Conservation (phyloP, 148 eudicot genomes). For the Fagopyrum homotropicum region DNA sequence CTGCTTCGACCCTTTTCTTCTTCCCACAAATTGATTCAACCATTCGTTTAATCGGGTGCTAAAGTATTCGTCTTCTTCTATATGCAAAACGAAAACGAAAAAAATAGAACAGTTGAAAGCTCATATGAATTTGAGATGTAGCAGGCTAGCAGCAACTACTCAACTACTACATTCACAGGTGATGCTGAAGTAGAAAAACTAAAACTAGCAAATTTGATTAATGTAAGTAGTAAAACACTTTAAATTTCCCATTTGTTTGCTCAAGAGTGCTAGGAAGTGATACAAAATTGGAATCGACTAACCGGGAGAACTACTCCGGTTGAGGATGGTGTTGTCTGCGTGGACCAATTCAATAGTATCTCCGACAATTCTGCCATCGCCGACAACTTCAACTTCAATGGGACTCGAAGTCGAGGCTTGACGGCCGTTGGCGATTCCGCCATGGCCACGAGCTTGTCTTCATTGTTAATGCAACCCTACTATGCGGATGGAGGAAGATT, state of each 20-base stretch:
- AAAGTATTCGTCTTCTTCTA: background rate
- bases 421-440: background rate
- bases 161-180: background rate
- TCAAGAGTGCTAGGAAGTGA: background rate
- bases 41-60: too few relatives aligned
- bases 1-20: too few relatives aligned
- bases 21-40: too few relatives aligned
- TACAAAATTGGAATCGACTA: background rate
- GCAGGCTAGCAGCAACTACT: background rate
- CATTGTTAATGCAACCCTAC: background rate
- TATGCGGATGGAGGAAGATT: too few relatives aligned
- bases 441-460: background rate
- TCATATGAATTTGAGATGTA: background rate
- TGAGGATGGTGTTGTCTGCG: background rate
- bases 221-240: background rate
- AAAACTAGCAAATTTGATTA: background rate
- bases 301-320: constrained; percentile 2
- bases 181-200: background rate
- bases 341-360: background rate
- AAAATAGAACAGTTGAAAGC: background rate
- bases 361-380: background rate
- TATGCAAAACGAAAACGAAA: background rate
- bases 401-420: constrained; percentile 4
- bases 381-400: constrained; percentile 5
- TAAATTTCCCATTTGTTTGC: background rate